Evolutionary conservation across 2,329 filamentous ascomycete genomes (phyloP), one percentile per base, ranked within the genome.

Genomic region (Cercospora zeae-maydis): DNA sequence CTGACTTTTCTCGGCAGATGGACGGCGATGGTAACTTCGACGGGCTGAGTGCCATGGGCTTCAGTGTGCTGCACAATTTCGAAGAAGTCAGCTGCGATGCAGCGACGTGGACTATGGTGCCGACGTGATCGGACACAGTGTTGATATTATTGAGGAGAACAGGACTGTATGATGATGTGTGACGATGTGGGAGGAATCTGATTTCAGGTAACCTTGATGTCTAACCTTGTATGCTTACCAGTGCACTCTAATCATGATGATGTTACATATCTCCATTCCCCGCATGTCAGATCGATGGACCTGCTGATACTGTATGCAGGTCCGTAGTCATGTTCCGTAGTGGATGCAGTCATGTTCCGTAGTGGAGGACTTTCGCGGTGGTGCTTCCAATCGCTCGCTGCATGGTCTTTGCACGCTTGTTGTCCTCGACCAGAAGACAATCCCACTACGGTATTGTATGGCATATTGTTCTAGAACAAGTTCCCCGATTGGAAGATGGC

Each of bases 1-100:
- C 71, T 76, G 67, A 79, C 63, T 19, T 39, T 4, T 30, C 7
- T 55, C 30, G 5, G 54, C 69, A 90, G 88, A 87, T 88, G 75
- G 85, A 88, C 64, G 84, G 84, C 14, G 90, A 92, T 72, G 88
- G 89, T 58, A 85, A 86, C 53, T 86, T 86, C 66, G 91, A 95
- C 74, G 86, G 88, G 36, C 79, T 96, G 63, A 82, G 87, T 60
- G 86, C 86, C 0, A 91, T 96, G 88, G 91, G 91, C 1, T 96
- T 96, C 72, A 86, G 86, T 66, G 84, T 90, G 49, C 78, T 92
- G 66, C 89, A 93, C 76, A 88, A 84, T 42, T 96, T 92, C 75
- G 91, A 96, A 71, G 90, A 96, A 75, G 84, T 95, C 58, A 90
- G 87, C 63, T 87, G 84, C 71, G 86, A 89, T 74, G 84, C 84